Base-by-base conservation (phyloP, 208 protist genomes). In the Acanthamoeba royreba region DNA sequence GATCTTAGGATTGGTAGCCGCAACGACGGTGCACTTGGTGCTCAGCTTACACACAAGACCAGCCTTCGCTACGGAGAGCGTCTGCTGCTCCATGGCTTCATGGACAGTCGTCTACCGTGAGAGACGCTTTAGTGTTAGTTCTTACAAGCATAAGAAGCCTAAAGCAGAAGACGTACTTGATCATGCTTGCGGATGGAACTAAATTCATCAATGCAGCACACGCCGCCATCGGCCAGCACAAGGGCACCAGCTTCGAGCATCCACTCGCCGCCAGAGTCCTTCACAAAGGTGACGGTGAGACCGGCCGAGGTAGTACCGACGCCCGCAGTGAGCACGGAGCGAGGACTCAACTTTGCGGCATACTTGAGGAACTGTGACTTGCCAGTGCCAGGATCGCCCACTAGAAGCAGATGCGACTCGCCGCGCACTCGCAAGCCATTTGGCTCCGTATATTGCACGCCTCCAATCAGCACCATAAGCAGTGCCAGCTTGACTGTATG, bases 1-100 rank as follows among this genome's bases (percentile, higher is more conserved):
- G 11, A 97, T 97, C 52, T 99, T 98, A 15, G 99, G 99, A 95
- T 99, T 99, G 28, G 99, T 99, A 4, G 99, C 99, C 2, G 99
- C 99, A 77, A 99, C 98, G 61, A 99, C 99, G 74, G 98, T 87
- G 74, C 98, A 99, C 19, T 97, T 93, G 25, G 98, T 97, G 19
- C 98, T 98, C 33, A 99, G 97, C n/a, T 98, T 99, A n/a, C 99
- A 99, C 15, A 99, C 99, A 93, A 99, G 99, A 94, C 99, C 99
- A 85, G 99, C 99, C 95, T 99, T 99, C 19, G 99, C 99, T 79
- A 99, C 99, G 25, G 99, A 99, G 81, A 99, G 99, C 58, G 97
- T 99, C 97, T 99, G 99, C 98, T 99, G 99, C 96, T 99, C 99
- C 99, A 99, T 99, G 35, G 99, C 99, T 97, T 99, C 99, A 95